Percentiles rank a stretch among this genome's conserved stretches.
Conservation (phyloP, 805 yeast genomes). For the Starmerella vitae region DNA sequence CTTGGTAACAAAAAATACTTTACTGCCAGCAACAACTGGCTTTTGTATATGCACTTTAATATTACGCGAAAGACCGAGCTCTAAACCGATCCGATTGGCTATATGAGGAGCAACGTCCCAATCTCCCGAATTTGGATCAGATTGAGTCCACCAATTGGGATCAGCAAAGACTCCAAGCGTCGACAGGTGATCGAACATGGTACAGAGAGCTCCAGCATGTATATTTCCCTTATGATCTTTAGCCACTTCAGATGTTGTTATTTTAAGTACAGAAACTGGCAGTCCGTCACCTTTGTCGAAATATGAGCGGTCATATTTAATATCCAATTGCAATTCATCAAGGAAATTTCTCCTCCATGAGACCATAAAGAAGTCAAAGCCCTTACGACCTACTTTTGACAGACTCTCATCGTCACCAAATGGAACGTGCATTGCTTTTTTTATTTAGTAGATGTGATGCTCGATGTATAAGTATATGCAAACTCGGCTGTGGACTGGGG, state of each 20-base stretch:
- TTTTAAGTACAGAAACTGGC: slow-evolving; percentile 10
- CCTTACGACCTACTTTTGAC: neutral
- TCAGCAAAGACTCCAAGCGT: slow-evolving; percentile 9
- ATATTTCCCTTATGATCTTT: slow-evolving; percentile 3
- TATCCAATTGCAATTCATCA: slow-evolving; percentile 5
- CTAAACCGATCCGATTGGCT: neutral
- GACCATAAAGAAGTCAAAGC: neutral
- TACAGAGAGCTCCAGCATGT: slow-evolving; percentile 13
- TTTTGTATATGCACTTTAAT: slow-evolving; percentile 14
- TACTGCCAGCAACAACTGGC: slow-evolving; percentile 10
- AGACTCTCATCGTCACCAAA: neutral
- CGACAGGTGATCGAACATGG: slow-evolving; percentile 14
- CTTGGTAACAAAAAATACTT: slow-evolving; percentile 11
- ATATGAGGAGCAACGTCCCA: slow-evolving; percentile 1
- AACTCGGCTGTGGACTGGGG: no score
- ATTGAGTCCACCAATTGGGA: slow-evolving; percentile 8
- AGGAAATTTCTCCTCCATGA: slow-evolving; percentile 6
- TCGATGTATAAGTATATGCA: no score
- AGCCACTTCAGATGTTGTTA: slow-evolving; percentile 1
- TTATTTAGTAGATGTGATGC: no score
- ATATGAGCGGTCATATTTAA: slow-evolving; percentile 6
- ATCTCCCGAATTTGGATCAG: slow-evolving; percentile 4
- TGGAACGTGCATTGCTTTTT: neutral
- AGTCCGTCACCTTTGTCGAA: slow-evolving; percentile 11
- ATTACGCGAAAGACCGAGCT: slow-evolving; percentile 16